Percentiles rank a stretch among this genome's conserved stretches.
Evolutionary conservation across 1,284 basidiomycete genomes (phyloP).

Genomic region (Ustilago esculenta): DNA sequence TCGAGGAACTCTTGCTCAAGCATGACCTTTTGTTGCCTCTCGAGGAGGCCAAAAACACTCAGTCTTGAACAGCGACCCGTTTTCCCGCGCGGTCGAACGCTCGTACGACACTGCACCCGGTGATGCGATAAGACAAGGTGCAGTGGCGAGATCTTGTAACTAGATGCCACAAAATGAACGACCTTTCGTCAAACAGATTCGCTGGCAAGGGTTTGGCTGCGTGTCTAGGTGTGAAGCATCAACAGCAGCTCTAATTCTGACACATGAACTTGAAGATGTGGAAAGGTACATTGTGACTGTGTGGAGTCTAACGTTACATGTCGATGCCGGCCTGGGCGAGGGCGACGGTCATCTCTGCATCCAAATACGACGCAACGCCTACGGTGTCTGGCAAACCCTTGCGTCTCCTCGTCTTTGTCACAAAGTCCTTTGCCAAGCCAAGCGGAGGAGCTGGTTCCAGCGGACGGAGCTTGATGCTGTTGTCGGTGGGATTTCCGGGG

Average conservation of each 20-base stretch:
- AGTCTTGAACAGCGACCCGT: background rate
- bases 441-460: constrained; percentile 96
- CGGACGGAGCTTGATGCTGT: constrained; percentile 90
- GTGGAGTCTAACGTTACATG: too few species aligned
- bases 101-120: too few species aligned
- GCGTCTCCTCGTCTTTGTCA: constrained; percentile 92
- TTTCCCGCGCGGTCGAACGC: too few species aligned
- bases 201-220: too few species aligned
- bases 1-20: constrained; percentile 78
- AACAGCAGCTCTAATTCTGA: too few species aligned
- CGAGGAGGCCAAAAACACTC: constrained; percentile 23
- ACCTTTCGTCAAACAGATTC: too few species aligned
- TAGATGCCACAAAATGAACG: too few species aligned
- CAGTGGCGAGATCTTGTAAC: too few species aligned
- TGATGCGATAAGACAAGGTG: too few species aligned
- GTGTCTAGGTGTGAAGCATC: too few species aligned
- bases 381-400: constrained; percentile 71
- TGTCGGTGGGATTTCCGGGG: constrained; percentile 96
- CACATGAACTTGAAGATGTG: too few species aligned
- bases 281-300: too few species aligned
- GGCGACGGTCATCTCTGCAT: constrained; percentile 63
- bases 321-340: constrained; percentile 61
- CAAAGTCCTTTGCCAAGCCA: constrained; percentile 78
- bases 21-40: constrained; percentile 42
- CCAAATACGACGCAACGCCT: constrained; percentile 57